Base-by-base conservation (phyloP, 352 stramenopile genomes). In the Globisporangium irregulare region DNA sequence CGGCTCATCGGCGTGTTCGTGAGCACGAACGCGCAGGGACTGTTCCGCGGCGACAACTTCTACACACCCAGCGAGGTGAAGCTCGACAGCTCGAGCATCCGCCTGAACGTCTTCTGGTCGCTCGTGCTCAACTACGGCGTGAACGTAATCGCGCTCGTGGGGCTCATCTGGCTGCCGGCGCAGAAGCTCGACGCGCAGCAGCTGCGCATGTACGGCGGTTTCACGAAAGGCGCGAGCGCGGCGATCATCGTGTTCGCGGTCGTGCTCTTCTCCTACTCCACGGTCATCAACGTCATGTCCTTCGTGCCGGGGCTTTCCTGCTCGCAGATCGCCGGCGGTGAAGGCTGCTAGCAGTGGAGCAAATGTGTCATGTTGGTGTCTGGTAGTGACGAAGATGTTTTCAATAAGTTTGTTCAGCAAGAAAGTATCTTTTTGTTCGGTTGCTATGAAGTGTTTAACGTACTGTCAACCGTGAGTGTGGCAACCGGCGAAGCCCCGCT, bases 181-280 rank as follows among this genome's bases (percentile, higher is more conserved):
- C 83, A 91, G 68, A 91, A 91, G 67, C 76, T 88, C 2, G 83
- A 89, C 54, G 78, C 81, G 15, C 83, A 91, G 72, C 81, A 89
- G 59, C 58, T 87, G 50, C 83, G 78, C 36, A 84, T 82, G 71
- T 89, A 87, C 51, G 82, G 82, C 10, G 82, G 82, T 10, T 89
- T 87, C 70, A 88, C 77, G 22, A 86, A 85, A 65, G 73, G 72
- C 27, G 77, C 77, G 20, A 86, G 75, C 64, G 62, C 66, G 18
- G 73, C 71, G 0, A 77, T 89, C 27, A 68, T 86, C 8, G 66
- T 67, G 0, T 83, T 86, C 48, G 51, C 65, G 0, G 10, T 67
- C 14, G n/a, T 71, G 10, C 43, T 90, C n/a, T 84, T 90, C 55
- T n/a, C 72, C 22, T 88, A 86, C 56, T 86, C 76, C 15, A 32